Evolutionary conservation across 2,329 filamentous ascomycete species (phyloP), one percentile per base, ranked within the genome.

Genomic region (Pyricularia grisea): DNA sequence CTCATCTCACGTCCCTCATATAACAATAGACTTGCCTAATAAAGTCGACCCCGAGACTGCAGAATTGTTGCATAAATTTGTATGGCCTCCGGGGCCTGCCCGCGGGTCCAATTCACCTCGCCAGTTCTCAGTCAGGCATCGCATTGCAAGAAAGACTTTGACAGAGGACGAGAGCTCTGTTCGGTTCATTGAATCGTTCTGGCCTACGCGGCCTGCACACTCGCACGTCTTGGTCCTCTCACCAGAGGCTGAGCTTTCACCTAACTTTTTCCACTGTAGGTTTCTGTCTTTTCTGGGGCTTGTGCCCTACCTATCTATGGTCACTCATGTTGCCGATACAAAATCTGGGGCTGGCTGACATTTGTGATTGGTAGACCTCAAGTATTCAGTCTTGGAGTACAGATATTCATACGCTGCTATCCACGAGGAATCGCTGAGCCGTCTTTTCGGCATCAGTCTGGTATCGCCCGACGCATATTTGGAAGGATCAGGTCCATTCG

Each of bases 171-270:
- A 94, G 73, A 89, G 90, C 69, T 89, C 92, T 0, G 82, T 90
- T 20, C 88, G 90, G 28, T 92, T 94, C 70, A 80, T 97, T 5
- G 94, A 98, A 79, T 91, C 92, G 0, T 97, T 97, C 77, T 98
- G 93, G 84, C 94, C 95, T 2, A 80, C 82, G 3, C 82, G 88
- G 70, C 82, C 88, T 5, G 76, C 78, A 2, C 79, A 87, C 68
- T 89, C 90, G 11, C 93, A 97, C 76, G 87, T 97, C 2, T 83
- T 99, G n/a, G 80, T 97, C 1, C 85, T 99, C 6, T 94, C 93
- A 5, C 88, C 94, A 1, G 89, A 97, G 73, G 86, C 85, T 1
- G 92, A 98, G 76, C 79, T 98, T 0, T 91, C 92, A 0, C 88
- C 90, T 1, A 85, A 91, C 1, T 98, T 93, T 76, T 94, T 91